Percentiles rank a stretch among this genome's conserved stretches.
Evolutionary conservation across 495 filamentous ascomycete species (phyloP).

Genomic region (Penicillium coffeae): DNA sequence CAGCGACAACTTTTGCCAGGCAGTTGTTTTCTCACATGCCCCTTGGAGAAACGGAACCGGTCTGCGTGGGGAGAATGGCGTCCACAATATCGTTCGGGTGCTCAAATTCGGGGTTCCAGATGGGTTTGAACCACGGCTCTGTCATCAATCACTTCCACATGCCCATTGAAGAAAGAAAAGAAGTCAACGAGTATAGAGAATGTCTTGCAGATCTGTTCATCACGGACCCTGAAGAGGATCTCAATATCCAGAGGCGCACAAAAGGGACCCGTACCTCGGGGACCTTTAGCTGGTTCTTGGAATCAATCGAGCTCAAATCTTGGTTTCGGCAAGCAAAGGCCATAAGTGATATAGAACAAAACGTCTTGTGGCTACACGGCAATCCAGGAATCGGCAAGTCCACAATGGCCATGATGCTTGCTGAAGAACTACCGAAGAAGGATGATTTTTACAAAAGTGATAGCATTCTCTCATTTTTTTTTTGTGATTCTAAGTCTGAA

Average conservation of each 20-base stretch:
- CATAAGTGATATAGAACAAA: background rate
- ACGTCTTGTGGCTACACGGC: constrained; percentile 3
- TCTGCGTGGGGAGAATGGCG: constrained; percentile 5
- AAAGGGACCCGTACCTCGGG: background rate
- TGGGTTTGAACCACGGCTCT: constrained; percentile 7
- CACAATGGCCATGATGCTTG: constrained; percentile 20
- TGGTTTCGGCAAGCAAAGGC: constrained; percentile 1
- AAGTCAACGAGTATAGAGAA: background rate
- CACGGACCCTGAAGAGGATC: background rate
- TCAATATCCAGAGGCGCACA: background rate
- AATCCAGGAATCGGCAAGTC: constrained; percentile 29
- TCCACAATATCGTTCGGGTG: constrained; percentile 7
- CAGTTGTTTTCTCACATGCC: constrained; percentile 1
- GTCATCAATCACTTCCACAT: constrained; percentile 11
- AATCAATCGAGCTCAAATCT: background rate
- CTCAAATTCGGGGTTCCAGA: constrained; percentile 10
- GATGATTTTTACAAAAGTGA: constrained; percentile 6
- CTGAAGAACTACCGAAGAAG: constrained; percentile 13
- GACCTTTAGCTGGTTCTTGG: constrained; percentile 1
- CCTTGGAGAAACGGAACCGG: background rate
- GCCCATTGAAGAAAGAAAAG: constrained; percentile 2
- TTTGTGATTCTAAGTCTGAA: constrained; percentile 21
- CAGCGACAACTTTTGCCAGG: too few species aligned
- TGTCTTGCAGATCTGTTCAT: constrained; percentile 1
- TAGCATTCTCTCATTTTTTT: constrained; percentile 25